Percentiles rank a stretch among this genome's conserved stretches.
These are phyloP conservation scores for Capsella bursapastoris DNA, from an alignment of 345 rosid genomes.

Conservation along the genomic window DNA sequence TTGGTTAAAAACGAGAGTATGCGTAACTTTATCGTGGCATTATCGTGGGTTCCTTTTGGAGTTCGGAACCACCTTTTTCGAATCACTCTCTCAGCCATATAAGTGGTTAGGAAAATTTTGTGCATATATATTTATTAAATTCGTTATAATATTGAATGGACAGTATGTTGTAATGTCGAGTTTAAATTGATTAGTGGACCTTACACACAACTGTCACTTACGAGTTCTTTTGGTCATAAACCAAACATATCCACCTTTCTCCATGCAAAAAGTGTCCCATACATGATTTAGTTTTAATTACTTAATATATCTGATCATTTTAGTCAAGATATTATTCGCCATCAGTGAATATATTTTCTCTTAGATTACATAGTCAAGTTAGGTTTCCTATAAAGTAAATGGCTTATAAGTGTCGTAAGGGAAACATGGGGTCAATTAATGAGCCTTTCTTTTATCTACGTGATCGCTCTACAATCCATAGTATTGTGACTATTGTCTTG, in stretches of 20 bases:
- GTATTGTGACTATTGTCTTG: not conserved
- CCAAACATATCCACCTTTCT: slow-evolving; percentile 44
- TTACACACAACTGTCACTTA: slow-evolving; percentile 48
- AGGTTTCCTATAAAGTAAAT: slow-evolving; percentile 38
- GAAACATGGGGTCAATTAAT: not conserved
- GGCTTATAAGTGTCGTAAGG: slow-evolving; percentile 20
- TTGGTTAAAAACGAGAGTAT: slow-evolving; percentile 20
- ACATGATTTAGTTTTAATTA: slow-evolving; percentile 16
- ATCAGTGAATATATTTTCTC: slow-evolving; percentile 9
- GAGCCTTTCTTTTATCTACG: not conserved
- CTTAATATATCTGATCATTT: slow-evolving; percentile 18
- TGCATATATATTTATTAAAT: slow-evolving; percentile 27
- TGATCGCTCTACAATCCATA: not conserved
- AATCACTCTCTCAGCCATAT: slow-evolving; percentile 35
- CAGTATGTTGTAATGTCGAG: slow-evolving; percentile 30
- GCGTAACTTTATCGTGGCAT: slow-evolving; percentile 41
- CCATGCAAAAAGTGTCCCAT: slow-evolving; percentile 46
- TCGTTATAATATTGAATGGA: slow-evolving; percentile 29
- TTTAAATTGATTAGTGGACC: slow-evolving; percentile 42
- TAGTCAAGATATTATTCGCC: slow-evolving; percentile 39
- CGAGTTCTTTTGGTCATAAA: slow-evolving; percentile 33
- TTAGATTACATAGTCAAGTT: slow-evolving; percentile 31
- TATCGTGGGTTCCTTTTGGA: slow-evolving; percentile 41
- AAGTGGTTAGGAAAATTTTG: slow-evolving; percentile 27
- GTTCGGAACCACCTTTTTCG: slow-evolving; percentile 39